Evolutionary conservation across 768 basidiomycete species (phyloP).

Genomic region (Cubamyces sp.): DNA sequence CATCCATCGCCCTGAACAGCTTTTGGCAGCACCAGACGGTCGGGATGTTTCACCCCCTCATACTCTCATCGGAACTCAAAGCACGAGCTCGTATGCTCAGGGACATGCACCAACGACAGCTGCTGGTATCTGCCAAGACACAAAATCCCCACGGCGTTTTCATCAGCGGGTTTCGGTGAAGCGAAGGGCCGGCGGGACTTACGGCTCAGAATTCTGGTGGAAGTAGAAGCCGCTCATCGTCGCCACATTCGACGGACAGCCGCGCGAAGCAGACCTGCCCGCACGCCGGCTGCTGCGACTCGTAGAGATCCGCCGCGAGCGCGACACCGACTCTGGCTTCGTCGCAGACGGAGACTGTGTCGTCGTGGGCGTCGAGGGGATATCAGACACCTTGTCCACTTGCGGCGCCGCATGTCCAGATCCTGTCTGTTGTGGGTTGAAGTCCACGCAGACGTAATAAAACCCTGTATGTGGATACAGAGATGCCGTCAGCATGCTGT

Average conservation of each 20-base stretch:
- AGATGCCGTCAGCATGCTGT: constrained; percentile 2
- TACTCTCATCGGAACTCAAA: constrained; percentile 75
- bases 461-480: constrained; percentile 55
- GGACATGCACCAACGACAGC: constrained; percentile 77
- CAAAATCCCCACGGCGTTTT: constrained; percentile 67
- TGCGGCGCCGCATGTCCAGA: constrained; percentile 25
- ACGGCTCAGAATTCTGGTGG: constrained; percentile 93
- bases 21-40: constrained; percentile 13
- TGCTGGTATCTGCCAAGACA: constrained; percentile 77
- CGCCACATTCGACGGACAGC: constrained; percentile 54
- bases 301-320: constrained; percentile 29
- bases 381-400: neutral
- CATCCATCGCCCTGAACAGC: constrained; percentile 2
- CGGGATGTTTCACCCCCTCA: neutral
- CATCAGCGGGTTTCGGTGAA: constrained; percentile 93
- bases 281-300: constrained; percentile 39
- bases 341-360: constrained; percentile 37
- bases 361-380: constrained; percentile 54
- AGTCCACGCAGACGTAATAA: constrained; percentile 97
- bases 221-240: constrained; percentile 93
- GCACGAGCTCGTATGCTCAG: constrained; percentile 70
- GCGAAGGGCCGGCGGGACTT: constrained; percentile 82
- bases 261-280: constrained; percentile 52
- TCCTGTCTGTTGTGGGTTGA: constrained; percentile 63
- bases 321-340: constrained; percentile 32